Evolutionary conservation across 2,329 filamentous ascomycete species (phyloP), one percentile per base, ranked within the genome.

Genomic region (Davidsoniella neocaledoniae): DNA sequence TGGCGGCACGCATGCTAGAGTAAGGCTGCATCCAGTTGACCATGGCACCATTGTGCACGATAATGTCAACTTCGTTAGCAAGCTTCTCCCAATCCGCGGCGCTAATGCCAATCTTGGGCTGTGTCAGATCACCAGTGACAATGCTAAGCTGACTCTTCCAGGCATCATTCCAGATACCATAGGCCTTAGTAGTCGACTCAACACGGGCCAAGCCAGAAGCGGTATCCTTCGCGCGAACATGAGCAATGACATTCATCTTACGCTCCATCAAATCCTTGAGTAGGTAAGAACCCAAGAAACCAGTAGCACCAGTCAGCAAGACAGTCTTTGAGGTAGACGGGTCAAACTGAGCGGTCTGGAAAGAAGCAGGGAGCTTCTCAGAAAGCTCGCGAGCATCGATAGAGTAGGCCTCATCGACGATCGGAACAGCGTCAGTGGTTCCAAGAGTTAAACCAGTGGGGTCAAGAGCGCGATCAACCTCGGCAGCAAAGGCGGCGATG

Each of bases 291-390:
- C 88, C 88, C 17, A 95, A 65, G 69, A 95, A 95, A 5, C 86
- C 86, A 21, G 86, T 95, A 3, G 85, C 86, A 41, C 90, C 87
- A 2, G 88, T 95, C 4, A 95, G 66, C 63, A 95, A 83, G 9
- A 91, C 71, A 0, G 81, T 86, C 54, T 63, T 52, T 51, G 63
- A 54, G 54, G 63, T 57, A 10, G 62, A 56, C 8, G 59, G 44
- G 33, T 55, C 53, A 19, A 59, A 46, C 8, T 59, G 58, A 1
- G 59, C 60, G 2, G 56, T 54, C 43, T 60, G 61, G 48, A 62
- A 63, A 4, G 57, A 58, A 10, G 51, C 55, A 1, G 77, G 73
- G 10, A 84, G 64, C 33, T 69, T 60, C 26, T 65, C 59, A 12
- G 68, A 60, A 9, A 80, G 64, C 46, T 74, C 66, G 37, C 70